Evolutionary conservation across 345 rosid genomes (phyloP).

Genomic region (Noccaea bulbosa): DNA sequence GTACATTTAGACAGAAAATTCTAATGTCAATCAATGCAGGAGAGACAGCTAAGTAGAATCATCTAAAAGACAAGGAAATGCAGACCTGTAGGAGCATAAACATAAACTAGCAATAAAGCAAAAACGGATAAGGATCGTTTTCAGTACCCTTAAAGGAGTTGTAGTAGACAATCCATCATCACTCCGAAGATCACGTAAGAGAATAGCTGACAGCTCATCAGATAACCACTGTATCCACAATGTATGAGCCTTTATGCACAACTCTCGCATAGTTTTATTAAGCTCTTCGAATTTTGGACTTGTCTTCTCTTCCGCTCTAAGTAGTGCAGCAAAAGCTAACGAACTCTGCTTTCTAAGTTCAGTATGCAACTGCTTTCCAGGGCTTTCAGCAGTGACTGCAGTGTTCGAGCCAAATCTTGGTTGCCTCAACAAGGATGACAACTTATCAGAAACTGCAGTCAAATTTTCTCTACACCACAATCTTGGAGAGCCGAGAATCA

Average conservation of each 20-base stretch:
- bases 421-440: slow-evolving; percentile 67
- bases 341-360: slow-evolving; percentile 74
- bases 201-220: slow-evolving; percentile 76
- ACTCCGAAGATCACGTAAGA: slow-evolving; percentile 62
- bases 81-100: background rate
- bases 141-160: slow-evolving; percentile 70
- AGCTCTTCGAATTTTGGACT: slow-evolving; percentile 80
- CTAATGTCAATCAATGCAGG: slow-evolving; percentile 2
- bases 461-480: slow-evolving; percentile 77
- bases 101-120: slow-evolving; percentile 1
- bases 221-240: slow-evolving; percentile 96
- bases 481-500: slow-evolving; percentile 92
- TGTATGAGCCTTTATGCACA: slow-evolving; percentile 83
- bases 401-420: slow-evolving; percentile 54
- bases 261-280: slow-evolving; percentile 57
- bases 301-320: slow-evolving; percentile 77
- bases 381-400: slow-evolving; percentile 55
- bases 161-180: slow-evolving; percentile 89
- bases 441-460: slow-evolving; percentile 66
- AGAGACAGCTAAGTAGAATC: slow-evolving; percentile 11
- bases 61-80: slow-evolving; percentile 20
- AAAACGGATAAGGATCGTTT: slow-evolving; percentile 15
- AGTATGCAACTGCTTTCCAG: slow-evolving; percentile 53
- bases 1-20: background rate
- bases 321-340: slow-evolving; percentile 77